These are phyloP conservation scores for Arthrinium puccinioides DNA, from an alignment of 2,329 filamentous ascomycete genomes.

Conservation along the genomic window DNA sequence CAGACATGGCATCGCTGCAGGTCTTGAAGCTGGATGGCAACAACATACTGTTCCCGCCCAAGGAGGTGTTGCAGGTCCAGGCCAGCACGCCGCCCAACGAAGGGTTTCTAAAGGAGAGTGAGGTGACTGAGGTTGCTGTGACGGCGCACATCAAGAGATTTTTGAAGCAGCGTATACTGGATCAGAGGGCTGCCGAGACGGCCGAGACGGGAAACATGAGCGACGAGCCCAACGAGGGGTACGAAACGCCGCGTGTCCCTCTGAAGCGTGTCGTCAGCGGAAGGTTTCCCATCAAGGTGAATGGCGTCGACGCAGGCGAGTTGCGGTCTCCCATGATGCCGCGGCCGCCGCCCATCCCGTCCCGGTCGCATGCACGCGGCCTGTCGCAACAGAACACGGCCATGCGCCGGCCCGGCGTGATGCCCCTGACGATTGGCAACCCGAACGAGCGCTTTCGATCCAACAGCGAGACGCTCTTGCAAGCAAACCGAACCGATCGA, in stretches of 20 bases:
- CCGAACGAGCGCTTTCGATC: conserved; percentile 60
- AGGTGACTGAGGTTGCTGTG: conserved; percentile 53
- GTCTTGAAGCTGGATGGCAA: conserved; percentile 89
- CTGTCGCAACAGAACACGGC: conserved; percentile 60
- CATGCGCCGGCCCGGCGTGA: conserved; percentile 63
- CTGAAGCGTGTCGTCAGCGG: conserved; percentile 57
- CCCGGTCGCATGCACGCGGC: conserved; percentile 72
- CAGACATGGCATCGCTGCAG: conserved; percentile 83
- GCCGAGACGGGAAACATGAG: conserved; percentile 46
- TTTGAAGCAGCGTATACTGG: conserved; percentile 42
- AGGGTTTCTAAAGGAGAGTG: conserved; percentile 50
- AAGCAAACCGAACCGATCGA: conserved; percentile 39
- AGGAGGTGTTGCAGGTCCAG: conserved; percentile 56
- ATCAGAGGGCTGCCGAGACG: conserved; percentile 39
- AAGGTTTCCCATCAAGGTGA: conserved; percentile 64
- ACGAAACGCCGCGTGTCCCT: conserved; percentile 70
- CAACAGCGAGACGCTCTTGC: conserved; percentile 55
- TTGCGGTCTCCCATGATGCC: conserved; percentile 59
- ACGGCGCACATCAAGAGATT: conserved; percentile 57
- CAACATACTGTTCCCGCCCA: conserved; percentile 72
- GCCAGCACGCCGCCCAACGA: conserved; percentile 49
- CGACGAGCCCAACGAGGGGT: conserved; percentile 63
- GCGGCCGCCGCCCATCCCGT: conserved; percentile 70
- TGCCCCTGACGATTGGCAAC: conserved; percentile 62
- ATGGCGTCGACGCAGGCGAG: conserved; percentile 62